phyloP scores from a whole-genome alignment of 495 filamentous ascomycete genomes.

The Neurospora sp. region DNA sequence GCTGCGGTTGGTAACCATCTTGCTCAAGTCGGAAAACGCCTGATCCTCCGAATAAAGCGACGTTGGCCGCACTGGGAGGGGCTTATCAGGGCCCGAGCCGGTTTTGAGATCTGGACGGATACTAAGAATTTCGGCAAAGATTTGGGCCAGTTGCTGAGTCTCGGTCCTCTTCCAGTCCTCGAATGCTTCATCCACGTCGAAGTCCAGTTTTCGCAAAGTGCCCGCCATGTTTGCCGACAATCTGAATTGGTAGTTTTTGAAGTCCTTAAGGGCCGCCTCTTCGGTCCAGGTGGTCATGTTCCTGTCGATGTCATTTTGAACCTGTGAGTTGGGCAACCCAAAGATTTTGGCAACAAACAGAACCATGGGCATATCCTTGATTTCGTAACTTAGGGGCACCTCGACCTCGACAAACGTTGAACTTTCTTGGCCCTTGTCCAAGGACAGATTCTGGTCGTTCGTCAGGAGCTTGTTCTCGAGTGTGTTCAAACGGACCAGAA shows the following conservation, averaged over 20 bases:
- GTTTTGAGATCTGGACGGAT: slow-evolving; percentile 80
- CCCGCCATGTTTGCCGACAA: slow-evolving; percentile 66
- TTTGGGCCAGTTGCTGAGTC: slow-evolving; percentile 69
- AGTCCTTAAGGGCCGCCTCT: slow-evolving; percentile 76
- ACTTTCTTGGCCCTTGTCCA: slow-evolving; percentile 41
- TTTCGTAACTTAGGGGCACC: slow-evolving; percentile 74
- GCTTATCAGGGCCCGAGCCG: slow-evolving; percentile 31
- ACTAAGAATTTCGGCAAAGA: slow-evolving; percentile 83
- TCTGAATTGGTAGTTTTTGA: slow-evolving; percentile 85
- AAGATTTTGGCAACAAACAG: slow-evolving; percentile 79
- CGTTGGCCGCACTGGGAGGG: slow-evolving; percentile 31
- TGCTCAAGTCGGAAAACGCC: slow-evolving; percentile 49
- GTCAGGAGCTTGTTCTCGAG: slow-evolving; percentile 88
- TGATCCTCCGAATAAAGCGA: slow-evolving; percentile 36
- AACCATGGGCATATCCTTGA: slow-evolving; percentile 95
- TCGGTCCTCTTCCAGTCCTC: slow-evolving; percentile 84
- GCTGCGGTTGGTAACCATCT: slow-evolving; percentile 33
- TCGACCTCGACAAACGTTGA: slow-evolving; percentile 64
- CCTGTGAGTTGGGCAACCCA: slow-evolving; percentile 59
- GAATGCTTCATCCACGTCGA: slow-evolving; percentile 83
- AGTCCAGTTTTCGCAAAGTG: slow-evolving; percentile 73
- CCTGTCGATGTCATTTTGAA: slow-evolving; percentile 76
- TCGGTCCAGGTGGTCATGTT: slow-evolving; percentile 80
- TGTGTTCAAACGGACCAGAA: slow-evolving; percentile 64
- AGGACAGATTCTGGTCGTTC: slow-evolving; percentile 83